Evolutionary conservation across 2,329 filamentous ascomycete genomes (phyloP).

Genomic region (Plectosphaerella cucumerina): DNA sequence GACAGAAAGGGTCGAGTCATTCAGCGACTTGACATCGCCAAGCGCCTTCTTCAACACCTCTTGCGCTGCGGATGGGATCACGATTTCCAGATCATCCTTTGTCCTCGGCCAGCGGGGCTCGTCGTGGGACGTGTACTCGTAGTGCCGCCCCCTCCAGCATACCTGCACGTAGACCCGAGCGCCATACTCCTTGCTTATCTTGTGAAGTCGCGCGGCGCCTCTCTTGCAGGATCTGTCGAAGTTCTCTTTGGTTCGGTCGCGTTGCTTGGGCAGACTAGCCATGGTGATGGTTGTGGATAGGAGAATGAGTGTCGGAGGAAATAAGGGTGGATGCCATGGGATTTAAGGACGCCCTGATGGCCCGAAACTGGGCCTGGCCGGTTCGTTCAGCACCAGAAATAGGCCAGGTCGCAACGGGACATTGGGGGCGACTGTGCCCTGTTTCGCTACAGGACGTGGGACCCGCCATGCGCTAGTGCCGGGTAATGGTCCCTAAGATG

Average conservation of each 20-base stretch:
- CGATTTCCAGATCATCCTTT: not conserved
- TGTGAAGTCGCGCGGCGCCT: not conserved
- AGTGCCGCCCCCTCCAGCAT: conserved; percentile 1
- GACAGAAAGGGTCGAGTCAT: no score
- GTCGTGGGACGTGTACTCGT: conserved; percentile 1
- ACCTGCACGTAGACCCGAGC: conserved; percentile 2
- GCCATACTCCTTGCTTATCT: conserved; percentile 3
- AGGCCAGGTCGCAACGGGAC: not conserved
- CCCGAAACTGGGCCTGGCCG: not conserved
- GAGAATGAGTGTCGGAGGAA: not conserved
- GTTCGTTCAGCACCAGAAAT: not conserved
- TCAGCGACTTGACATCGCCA: no score
- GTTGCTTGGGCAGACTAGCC: not conserved
- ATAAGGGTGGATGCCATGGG: not conserved
- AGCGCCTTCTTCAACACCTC: no score
- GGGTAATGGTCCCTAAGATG: not conserved
- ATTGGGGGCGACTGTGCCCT: not conserved
- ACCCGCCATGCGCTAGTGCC: not conserved
- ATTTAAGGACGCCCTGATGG: not conserved
- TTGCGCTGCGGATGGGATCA: no score
- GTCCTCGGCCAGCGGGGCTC: conserved; percentile 1
- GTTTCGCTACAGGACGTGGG: not conserved
- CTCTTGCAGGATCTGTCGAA: conserved; percentile 1
- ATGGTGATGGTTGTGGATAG: not conserved
- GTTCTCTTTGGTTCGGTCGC: conserved; percentile 2